Base-by-base conservation (phyloP, 768 basidiomycete genomes). In the Lyophyllum decastes region DNA sequence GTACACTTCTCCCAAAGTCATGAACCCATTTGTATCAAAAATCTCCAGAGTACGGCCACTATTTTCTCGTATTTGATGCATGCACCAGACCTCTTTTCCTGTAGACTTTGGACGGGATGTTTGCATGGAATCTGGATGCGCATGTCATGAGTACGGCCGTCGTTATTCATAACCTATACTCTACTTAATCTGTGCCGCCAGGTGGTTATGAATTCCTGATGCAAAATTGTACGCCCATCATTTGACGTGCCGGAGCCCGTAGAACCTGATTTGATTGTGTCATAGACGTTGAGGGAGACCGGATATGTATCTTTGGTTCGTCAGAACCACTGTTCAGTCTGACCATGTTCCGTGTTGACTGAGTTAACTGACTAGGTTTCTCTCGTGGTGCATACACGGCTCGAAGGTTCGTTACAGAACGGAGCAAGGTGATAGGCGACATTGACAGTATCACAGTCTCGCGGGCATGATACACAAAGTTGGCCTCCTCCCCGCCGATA, bases 361-460 rank as follows among this genome's bases (percentile, higher is more conserved):
- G 4, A 5, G 34, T 19, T 16, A n/a, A 19, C 25, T 17, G 2
- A 14, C 22, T 49, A 77, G 76, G 77, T 0, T 89, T 90, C 68
- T 87, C 85, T 30, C 76, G 88, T 33, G 87, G 87, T 14, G 84
- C 85, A 7, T 86, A 85, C 67, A 85, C 83, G 0, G 85, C 86
- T 14, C 74, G 86, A 45, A 78, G 78, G 77, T 78, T 19, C 26
- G 67, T 53, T 26, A 16, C 40, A 11, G 4, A 22, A 6, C 34
- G 11, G n/a, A n/a, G n/a, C 52, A 8, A 47, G 5, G 9, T 9
- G 17, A 30, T 26, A 8, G 1, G 26, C 34, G 6, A 19, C 4
- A 33, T 40, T 44, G 7, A 33, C 26, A 11, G 38, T 16, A 51
- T 16, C 43, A 33, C 38, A 79, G 77, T 55, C 73, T 81, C 4